Evolutionary conservation across 768 basidiomycete species (phyloP).

Genomic region (Lenzites betulinus): DNA sequence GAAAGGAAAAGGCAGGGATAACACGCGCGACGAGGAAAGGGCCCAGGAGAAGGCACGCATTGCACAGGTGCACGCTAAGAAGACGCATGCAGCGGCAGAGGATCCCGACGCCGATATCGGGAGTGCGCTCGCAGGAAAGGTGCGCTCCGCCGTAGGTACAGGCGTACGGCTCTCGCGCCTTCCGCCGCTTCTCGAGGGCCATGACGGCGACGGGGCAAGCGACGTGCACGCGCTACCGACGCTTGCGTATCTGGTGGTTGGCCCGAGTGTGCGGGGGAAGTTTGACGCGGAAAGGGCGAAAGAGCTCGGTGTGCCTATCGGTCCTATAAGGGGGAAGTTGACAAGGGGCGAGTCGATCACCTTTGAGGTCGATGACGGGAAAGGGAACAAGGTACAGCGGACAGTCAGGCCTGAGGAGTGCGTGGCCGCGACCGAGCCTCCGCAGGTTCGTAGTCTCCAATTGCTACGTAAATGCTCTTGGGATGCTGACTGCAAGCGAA

Average conservation of each 20-base stretch:
- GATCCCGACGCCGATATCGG: neutral
- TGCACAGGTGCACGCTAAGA: neutral
- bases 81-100: neutral
- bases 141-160: neutral
- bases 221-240: conserved; percentile 11
- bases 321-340: conserved; percentile 60
- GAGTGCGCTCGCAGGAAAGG: too few species aligned
- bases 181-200: conserved; percentile 8
- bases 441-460: conserved; percentile 39
- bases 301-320: conserved; percentile 61
- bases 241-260: conserved; percentile 43
- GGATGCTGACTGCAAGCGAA: neutral
- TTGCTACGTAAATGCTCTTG: neutral
- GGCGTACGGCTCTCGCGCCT: conserved; percentile 6
- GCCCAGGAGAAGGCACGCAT: conserved; percentile 10
- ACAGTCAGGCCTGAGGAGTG: conserved; percentile 63
- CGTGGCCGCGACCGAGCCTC: conserved; percentile 52
- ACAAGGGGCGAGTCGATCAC: conserved; percentile 65
- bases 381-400: conserved; percentile 45
- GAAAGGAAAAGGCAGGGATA: neutral
- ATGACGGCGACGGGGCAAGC: too few species aligned
- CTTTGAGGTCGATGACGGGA: conserved; percentile 49
- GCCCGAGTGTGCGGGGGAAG: conserved; percentile 54
- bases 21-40: conserved; percentile 15
- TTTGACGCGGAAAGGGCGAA: conserved; percentile 71